Percentiles rank a stretch among this genome's conserved stretches.
Evolutionary conservation across 495 filamentous ascomycete species (phyloP).

Genomic region (Amniculicola lignicola): DNA sequence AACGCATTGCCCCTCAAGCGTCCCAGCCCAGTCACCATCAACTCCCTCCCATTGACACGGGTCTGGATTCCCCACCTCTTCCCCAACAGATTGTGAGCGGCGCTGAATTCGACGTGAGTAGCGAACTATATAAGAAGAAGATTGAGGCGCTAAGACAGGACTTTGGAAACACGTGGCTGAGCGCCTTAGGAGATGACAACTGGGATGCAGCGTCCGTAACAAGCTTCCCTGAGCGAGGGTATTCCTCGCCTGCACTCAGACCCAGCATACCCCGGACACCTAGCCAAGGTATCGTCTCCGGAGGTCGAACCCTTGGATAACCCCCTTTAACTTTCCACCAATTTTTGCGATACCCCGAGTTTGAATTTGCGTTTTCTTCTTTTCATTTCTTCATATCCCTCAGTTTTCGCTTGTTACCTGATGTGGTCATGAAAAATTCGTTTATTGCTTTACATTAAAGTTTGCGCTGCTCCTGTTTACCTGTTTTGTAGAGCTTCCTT

Average conservation of each 20-base stretch:
- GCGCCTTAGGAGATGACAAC: conserved; percentile 76
- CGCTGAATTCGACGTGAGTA: conserved; percentile 62
- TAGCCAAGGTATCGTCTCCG: conserved; percentile 53
- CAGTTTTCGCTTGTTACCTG: too few species aligned
- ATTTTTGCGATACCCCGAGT: conserved; percentile 21
- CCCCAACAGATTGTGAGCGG: conserved; percentile 5
- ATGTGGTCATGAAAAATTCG: too few species aligned
- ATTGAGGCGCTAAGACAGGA: conserved; percentile 81
- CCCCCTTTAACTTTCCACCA: conserved; percentile 1
- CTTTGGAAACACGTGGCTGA: conserved; percentile 80
- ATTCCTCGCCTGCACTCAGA: conserved; percentile 32
- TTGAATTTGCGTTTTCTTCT: not conserved
- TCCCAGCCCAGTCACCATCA: conserved; percentile 3
- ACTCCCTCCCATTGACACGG: conserved; percentile 25
- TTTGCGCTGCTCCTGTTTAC: too few species aligned
- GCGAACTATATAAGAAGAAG: conserved; percentile 78
- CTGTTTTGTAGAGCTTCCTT: conserved; percentile 6
- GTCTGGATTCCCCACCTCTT: not conserved
- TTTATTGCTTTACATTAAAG: not conserved
- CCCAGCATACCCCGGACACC: conserved; percentile 39
- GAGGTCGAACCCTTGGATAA: conserved; percentile 51
- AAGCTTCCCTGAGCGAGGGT: conserved; percentile 43
- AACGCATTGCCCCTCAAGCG: not conserved
- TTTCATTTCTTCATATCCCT: not conserved
- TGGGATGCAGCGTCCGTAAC: conserved; percentile 49